Percentiles rank a stretch among this genome's conserved stretches.
Evolutionary conservation across 2,329 filamentous ascomycete genomes (phyloP).

Genomic region (Ramularia endophylla): DNA sequence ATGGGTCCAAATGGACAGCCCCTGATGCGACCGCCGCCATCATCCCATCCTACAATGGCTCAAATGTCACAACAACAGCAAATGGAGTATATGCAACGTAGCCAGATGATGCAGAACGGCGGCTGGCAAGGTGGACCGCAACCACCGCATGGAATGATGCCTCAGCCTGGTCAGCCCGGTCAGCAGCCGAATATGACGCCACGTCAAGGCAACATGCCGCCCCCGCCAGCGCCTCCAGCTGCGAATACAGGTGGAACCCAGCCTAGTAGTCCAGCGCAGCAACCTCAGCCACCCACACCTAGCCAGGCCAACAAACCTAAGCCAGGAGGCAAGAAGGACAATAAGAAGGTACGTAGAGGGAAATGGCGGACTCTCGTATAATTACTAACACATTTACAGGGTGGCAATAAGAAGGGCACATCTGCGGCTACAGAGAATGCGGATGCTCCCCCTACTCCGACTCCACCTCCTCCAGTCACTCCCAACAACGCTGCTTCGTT

Average conservation of each 20-base stretch:
- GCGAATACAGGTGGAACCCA: constrained; percentile 38
- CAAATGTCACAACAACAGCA: constrained; percentile 49
- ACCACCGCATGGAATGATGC: constrained; percentile 36
- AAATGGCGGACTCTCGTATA: background rate
- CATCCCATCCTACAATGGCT: constrained; percentile 57
- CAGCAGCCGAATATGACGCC: constrained; percentile 59
- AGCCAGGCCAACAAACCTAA: constrained; percentile 66
- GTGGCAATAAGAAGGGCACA: constrained; percentile 36
- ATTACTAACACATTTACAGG: constrained; percentile 8
- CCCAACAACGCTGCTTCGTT: constrained; percentile 35
- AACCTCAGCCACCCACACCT: constrained; percentile 65
- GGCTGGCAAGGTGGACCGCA: constrained; percentile 34
- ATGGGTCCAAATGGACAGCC: constrained; percentile 15
- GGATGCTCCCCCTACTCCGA: constrained; percentile 39
- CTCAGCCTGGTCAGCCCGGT: constrained; percentile 42
- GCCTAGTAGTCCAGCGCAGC: constrained; percentile 43
- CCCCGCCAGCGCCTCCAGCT: constrained; percentile 42
- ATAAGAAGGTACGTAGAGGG: constrained; percentile 32
- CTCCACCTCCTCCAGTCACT: constrained; percentile 44
- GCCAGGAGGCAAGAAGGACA: constrained; percentile 64
- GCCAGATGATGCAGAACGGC: constrained; percentile 23
- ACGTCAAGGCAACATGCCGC: constrained; percentile 59
- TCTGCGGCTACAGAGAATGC: constrained; percentile 38
- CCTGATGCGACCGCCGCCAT: constrained; percentile 40
- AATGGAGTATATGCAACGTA: constrained; percentile 37